These are phyloP conservation scores for Tetradesmus lagerheimii DNA, from an alignment of 139 green algal genomes.

Conservation along the genomic window DNA sequence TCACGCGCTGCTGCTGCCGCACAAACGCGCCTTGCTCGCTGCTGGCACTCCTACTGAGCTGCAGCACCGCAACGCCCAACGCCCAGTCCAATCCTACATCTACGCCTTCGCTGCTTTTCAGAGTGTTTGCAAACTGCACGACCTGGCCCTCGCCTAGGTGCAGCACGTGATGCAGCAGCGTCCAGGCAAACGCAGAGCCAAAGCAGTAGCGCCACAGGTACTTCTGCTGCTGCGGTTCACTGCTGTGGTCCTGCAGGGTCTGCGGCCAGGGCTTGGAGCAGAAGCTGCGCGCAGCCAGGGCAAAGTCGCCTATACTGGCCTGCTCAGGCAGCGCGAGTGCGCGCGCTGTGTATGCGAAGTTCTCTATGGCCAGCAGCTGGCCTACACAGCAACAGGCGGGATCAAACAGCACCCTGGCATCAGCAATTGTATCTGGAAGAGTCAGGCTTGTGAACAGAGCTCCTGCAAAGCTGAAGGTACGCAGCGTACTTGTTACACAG, in stretches of 20 bases:
- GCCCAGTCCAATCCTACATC: conserved; percentile 47
- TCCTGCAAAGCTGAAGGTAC: too few species aligned
- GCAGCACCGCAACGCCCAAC: conserved; percentile 43
- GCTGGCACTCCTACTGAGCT: neutral
- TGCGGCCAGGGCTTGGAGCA: conserved; percentile 52
- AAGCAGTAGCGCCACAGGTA: conserved; percentile 71
- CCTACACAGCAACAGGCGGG: conserved; percentile 13
- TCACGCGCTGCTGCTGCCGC: neutral
- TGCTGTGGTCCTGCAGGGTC: conserved; percentile 5
- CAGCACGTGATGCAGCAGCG: conserved; percentile 63
- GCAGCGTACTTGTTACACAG: too few species aligned
- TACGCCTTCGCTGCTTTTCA: conserved; percentile 8
- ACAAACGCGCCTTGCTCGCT: neutral
- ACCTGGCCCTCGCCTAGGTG: conserved; percentile 52
- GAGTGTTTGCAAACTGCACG: conserved; percentile 61
- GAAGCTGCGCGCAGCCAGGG: conserved; percentile 41
- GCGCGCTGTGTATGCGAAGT: conserved; percentile 59
- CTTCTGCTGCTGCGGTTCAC: conserved; percentile 18
- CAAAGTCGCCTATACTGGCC: conserved; percentile 38
- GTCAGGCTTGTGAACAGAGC: too few species aligned
- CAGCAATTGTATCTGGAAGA: too few species aligned
- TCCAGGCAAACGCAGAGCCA: conserved; percentile 60
- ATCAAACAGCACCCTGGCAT: too few species aligned
- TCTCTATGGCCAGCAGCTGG: conserved; percentile 58
- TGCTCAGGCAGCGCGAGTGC: conserved; percentile 29